Base-by-base conservation (phyloP, 345 rosid genomes). In the Gossypium sturtianum region DNA sequence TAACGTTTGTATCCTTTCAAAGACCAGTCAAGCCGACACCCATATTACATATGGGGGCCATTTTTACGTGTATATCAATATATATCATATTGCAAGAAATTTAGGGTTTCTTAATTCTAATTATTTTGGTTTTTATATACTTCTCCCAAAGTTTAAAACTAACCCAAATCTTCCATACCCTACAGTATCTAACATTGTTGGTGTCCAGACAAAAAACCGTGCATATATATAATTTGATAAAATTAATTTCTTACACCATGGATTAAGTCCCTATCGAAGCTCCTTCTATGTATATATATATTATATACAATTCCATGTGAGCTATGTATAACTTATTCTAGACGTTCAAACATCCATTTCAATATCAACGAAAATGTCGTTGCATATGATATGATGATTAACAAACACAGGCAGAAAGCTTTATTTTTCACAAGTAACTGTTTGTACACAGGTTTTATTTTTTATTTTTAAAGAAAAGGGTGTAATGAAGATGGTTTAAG, bases 1-100 rank as follows among this genome's bases (percentile, higher is more conserved):
- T n/a, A 68, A 70, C 77, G 34, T 44, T 27, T 78, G 74, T 74
- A 58, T 48, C 66, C 51, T 61, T 34, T 19, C 41, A 41, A 68
- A 34, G 91, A 83, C 89, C 76, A 70, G 93, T 87, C 93, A 89
- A 87, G 77, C 88, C 86, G 89, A 87, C 93, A 87, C 70, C 65
- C 23, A 66, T 19, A 51, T 69, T 81, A 74, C 84, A 79, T 29
- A 66, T 84, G 89, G 91, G 89, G 88, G 75, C 93, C 88, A 68
- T 78, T 72, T 69, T 81, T 88, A 86, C 91, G 89, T 86, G 88
- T 23, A 59, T 23, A 59, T 7, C 22, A 7, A 8, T 54, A 17
- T 23, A 58, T 23, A 58, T 34, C 41, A 4, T 12, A 59, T 84
- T 77, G 74, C 78, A 76, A 66, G 43, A 66, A 76, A 81, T 77